Conservation (phyloP, 306 rosid genomes). For the Rosa chinensis region DNA sequence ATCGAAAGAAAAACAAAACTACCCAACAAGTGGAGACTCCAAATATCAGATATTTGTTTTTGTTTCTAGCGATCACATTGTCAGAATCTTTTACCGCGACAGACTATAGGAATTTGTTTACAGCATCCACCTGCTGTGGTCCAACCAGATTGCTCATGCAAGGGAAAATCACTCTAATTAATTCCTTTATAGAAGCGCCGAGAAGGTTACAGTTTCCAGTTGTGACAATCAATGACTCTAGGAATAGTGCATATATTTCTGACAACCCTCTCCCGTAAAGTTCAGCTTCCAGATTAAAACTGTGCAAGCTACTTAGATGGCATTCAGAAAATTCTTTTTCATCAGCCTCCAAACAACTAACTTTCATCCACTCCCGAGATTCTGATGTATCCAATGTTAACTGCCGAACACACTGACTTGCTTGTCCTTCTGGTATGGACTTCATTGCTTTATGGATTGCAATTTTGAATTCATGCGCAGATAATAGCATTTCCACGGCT, state of each 20-base stretch:
- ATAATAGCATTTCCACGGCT: slow-evolving; percentile 65
- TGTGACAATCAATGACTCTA: slow-evolving; percentile 72
- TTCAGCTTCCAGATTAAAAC: slow-evolving; percentile 49
- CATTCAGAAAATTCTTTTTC: slow-evolving; percentile 29
- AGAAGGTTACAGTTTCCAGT: slow-evolving; percentile 60
- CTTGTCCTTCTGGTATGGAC: slow-evolving; percentile 89
- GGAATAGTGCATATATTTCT: slow-evolving; percentile 63
- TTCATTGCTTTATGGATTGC: slow-evolving; percentile 56
- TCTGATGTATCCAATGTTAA: slow-evolving; percentile 62
- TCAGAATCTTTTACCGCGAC: slow-evolving; percentile 43
- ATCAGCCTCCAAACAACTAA: slow-evolving; percentile 32
- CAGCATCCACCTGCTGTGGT: slow-evolving; percentile 50
- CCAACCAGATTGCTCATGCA: slow-evolving; percentile 68
- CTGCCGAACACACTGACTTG: slow-evolving; percentile 57
- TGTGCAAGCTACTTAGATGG: slow-evolving; percentile 7
- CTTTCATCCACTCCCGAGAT: slow-evolving; percentile 67
- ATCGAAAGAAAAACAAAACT: slow-evolving; percentile 67
- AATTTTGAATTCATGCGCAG: slow-evolving; percentile 52
- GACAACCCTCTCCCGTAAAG: slow-evolving; percentile 80
- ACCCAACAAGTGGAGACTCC: slow-evolving; percentile 66
- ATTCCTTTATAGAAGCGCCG: slow-evolving; percentile 59
- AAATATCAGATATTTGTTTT: slow-evolving; percentile 42
- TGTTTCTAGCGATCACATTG: slow-evolving; percentile 36
- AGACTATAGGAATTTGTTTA: slow-evolving; percentile 52
- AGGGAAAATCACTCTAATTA: slow-evolving; percentile 51